These are phyloP conservation scores for Lagenidium sp. DNA, from an alignment of 352 stramenopile genomes.

Conservation along the genomic window DNA sequence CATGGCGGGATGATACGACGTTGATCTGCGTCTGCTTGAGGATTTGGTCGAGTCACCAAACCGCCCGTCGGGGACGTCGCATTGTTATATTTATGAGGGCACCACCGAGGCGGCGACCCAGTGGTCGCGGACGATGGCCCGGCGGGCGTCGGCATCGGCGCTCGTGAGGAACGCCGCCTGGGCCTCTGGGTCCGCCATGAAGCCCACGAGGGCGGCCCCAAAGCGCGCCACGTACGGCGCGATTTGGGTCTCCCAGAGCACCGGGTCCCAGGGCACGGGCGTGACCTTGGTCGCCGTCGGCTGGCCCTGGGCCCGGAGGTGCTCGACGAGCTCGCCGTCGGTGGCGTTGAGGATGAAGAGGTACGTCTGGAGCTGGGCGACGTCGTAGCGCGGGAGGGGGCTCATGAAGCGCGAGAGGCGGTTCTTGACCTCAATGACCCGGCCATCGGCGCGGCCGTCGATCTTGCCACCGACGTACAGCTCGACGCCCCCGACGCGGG, in stretches of 20 bases:
- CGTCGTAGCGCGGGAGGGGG: slow-evolving; percentile 70
- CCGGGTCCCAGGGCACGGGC: slow-evolving; percentile 47
- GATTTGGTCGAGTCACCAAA: background rate
- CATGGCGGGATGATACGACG: too few species aligned
- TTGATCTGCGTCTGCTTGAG: too few species aligned
- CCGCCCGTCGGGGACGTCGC: too few species aligned
- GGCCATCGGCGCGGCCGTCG: slow-evolving; percentile 62
- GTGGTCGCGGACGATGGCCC: slow-evolving; percentile 66
- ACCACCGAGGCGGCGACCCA: slow-evolving; percentile 24
- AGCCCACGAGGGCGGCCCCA: slow-evolving; percentile 52
- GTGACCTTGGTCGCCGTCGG: slow-evolving; percentile 48
- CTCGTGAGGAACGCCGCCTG: slow-evolving; percentile 41
- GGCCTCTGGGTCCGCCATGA: slow-evolving; percentile 53
- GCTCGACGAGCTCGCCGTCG: slow-evolving; percentile 76
- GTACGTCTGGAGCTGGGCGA: slow-evolving; percentile 81
- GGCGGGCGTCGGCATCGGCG: slow-evolving; percentile 28
- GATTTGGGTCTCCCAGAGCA: slow-evolving; percentile 63
- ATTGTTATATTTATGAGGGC: slow-evolving; percentile 2
- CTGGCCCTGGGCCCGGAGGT: slow-evolving; percentile 42
- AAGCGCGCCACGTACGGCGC: slow-evolving; percentile 60
- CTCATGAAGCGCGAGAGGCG: slow-evolving; percentile 55
- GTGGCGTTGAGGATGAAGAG: slow-evolving; percentile 57
- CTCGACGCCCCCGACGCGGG: slow-evolving; percentile 28
- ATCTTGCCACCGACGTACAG: slow-evolving; percentile 80
- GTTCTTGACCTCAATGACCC: slow-evolving; percentile 85